Evolutionary conservation across 208 protist genomes (phyloP).

Genomic region (Polymyxa betae): DNA sequence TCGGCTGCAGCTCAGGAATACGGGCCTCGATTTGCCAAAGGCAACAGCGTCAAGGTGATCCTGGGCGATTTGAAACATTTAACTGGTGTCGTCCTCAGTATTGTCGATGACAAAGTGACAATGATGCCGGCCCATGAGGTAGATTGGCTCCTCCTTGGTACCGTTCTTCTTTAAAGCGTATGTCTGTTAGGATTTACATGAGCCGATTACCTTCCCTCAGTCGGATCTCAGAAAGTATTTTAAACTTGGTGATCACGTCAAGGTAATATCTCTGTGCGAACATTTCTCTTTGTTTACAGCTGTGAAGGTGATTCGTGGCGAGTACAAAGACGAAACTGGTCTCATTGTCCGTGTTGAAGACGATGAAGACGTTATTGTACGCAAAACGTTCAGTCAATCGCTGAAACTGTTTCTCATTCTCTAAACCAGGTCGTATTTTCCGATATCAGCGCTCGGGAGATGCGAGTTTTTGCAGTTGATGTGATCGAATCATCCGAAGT

Average conservation of each 20-base stretch:
- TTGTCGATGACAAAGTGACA: slow-evolving; percentile 35
- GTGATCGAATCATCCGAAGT: slow-evolving; percentile 31
- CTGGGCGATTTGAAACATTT: slow-evolving; percentile 50
- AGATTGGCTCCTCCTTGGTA: not conserved
- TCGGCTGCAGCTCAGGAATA: slow-evolving; percentile 9
- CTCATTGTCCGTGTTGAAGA: slow-evolving; percentile 44
- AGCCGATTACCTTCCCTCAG: slow-evolving; percentile 50
- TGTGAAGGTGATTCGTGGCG: slow-evolving; percentile 30
- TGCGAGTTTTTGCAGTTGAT: slow-evolving; percentile 12
- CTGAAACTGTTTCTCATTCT: not conserved
- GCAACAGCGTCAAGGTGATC: slow-evolving; percentile 54
- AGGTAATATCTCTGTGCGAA: slow-evolving; percentile 1
- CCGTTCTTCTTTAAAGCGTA: not conserved
- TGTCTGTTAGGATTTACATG: slow-evolving; percentile 9
- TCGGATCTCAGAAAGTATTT: slow-evolving; percentile 57
- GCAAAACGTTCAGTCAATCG: not conserved
- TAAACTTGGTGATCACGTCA: slow-evolving; percentile 54
- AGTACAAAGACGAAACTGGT: slow-evolving; percentile 51
- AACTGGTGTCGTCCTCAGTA: slow-evolving; percentile 18
- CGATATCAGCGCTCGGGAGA: slow-evolving; percentile 12
- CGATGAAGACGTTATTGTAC: slow-evolving; percentile 39
- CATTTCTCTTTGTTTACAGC: not conserved
- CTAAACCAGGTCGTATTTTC: slow-evolving; percentile 47
- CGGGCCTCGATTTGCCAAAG: slow-evolving; percentile 35
- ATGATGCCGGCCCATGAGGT: slow-evolving; percentile 58